Evolutionary conservation across 1,284 basidiomycete species (phyloP).

Genomic region (Naganishia cerealis): DNA sequence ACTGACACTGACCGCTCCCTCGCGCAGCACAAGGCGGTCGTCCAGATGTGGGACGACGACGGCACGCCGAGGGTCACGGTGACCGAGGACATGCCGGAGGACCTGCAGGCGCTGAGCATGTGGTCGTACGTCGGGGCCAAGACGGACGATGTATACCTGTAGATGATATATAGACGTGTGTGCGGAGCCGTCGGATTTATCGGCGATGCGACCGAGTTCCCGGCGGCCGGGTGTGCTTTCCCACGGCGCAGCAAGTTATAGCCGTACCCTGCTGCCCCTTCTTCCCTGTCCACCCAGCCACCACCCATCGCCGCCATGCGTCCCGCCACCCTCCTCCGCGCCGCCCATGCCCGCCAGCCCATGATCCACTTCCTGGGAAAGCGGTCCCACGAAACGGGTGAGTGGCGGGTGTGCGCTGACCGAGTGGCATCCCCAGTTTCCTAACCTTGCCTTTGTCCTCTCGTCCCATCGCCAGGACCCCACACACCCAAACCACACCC

Average conservation of each 20-base stretch:
- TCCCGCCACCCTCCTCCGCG: constrained; percentile 20
- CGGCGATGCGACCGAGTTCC: constrained; percentile 1
- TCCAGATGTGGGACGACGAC: constrained; percentile 58
- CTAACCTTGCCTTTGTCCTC: constrained; percentile 27
- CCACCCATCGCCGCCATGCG: constrained; percentile 10
- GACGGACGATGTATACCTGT: constrained; percentile 29
- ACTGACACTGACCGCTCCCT: constrained; percentile 37
- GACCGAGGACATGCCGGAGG: constrained; percentile 57
- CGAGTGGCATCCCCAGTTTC: background rate
- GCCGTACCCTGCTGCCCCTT: background rate
- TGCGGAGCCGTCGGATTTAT: background rate
- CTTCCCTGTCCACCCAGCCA: too few species aligned
- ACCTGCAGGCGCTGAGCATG: constrained; percentile 58
- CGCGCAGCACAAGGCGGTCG: constrained; percentile 40
- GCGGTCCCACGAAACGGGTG: constrained; percentile 36
- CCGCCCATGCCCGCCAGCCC: constrained; percentile 52
- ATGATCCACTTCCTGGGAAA: constrained; percentile 79
- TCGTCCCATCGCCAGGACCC: constrained; percentile 56
- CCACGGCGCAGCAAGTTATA: background rate
- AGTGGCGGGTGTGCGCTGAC: background rate
- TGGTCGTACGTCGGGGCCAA: constrained; percentile 55
- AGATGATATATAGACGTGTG: constrained; percentile 3
- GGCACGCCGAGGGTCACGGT: constrained; percentile 56
- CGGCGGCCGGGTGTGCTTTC: background rate
- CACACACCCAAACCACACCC: constrained; percentile 71